Evolutionary conservation across 1,284 basidiomycete genomes (phyloP).

Genomic region (Rhodotorula sp.): DNA sequence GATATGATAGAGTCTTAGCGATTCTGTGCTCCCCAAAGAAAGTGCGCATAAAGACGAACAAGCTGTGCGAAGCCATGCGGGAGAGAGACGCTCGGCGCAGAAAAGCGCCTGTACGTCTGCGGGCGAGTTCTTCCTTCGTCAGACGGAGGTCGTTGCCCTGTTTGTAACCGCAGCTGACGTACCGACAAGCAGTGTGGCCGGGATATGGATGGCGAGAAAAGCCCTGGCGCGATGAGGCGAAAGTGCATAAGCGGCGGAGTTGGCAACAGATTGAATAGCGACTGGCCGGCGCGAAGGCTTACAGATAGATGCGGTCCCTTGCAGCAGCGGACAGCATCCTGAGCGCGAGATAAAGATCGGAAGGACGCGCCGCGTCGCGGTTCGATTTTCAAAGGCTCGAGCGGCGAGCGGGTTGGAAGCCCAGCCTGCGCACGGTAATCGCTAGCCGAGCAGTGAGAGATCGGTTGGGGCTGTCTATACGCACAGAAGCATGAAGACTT

Average conservation of each 20-base stretch:
- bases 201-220: conserved; percentile 58
- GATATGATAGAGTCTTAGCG: conserved; percentile 56
- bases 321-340: conserved; percentile 10
- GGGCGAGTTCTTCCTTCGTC: background rate
- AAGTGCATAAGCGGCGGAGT: background rate
- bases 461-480: no score
- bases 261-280: conserved; percentile 41
- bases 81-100: conserved; percentile 54
- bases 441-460: no score
- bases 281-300: background rate
- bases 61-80: conserved; percentile 20
- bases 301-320: conserved; percentile 35
- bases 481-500: no score
- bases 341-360: background rate
- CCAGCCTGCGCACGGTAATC: no score
- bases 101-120: conserved; percentile 67
- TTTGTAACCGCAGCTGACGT: background rate
- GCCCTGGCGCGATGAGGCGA: conserved; percentile 10
- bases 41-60: conserved; percentile 7
- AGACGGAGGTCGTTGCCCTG: no score
- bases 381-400: background rate
- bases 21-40: conserved; percentile 36
- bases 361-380: conserved; percentile 4
- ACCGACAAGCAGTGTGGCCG: conserved; percentile 60
- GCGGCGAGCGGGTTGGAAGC: background rate